phyloP scores from a whole-genome alignment of 345 rosid genomes.

The Garcia nutans region DNA sequence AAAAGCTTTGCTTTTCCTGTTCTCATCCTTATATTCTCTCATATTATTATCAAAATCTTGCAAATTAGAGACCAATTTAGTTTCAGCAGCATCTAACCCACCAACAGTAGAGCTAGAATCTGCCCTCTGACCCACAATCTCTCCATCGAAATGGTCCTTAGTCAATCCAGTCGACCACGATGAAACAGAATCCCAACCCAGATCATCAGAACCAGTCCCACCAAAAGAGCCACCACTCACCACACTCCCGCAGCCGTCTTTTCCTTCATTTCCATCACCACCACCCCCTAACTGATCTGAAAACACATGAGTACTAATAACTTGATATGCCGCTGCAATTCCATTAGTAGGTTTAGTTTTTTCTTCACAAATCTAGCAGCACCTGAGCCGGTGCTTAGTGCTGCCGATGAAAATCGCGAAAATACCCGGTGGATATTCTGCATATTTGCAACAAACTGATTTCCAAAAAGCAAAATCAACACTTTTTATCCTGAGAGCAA shows the following conservation, averaged over 20 bases:
- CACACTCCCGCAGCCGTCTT: conserved; percentile 38
- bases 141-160: conserved; percentile 89
- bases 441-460: conserved; percentile 19
- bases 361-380: conserved; percentile 25
- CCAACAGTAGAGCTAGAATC: conserved; percentile 21
- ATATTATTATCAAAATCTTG: conserved; percentile 52
- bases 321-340: conserved; percentile 16
- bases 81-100: conserved; percentile 31
- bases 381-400: conserved; percentile 31
- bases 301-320: conserved; percentile 30
- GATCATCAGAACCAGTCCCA: conserved; percentile 39
- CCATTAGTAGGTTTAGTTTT: conserved; percentile 18
- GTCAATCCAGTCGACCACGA: conserved; percentile 92
- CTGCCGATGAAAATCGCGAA: conserved; percentile 45
- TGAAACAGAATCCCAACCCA: conserved; percentile 70
- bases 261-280: conserved; percentile 34
- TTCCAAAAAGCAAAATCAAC: conserved; percentile 3
- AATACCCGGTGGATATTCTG: conserved; percentile 43
- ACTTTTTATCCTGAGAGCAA: conserved; percentile 8
- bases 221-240: conserved; percentile 37
- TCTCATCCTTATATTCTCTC: conserved; percentile 47
- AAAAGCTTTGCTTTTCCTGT: conserved; percentile 43
- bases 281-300: conserved; percentile 37
- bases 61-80: conserved; percentile 36
- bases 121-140: conserved; percentile 36